Base-by-base conservation (phyloP, 257 asterid genomes). In the Nemophila menziesii region DNA sequence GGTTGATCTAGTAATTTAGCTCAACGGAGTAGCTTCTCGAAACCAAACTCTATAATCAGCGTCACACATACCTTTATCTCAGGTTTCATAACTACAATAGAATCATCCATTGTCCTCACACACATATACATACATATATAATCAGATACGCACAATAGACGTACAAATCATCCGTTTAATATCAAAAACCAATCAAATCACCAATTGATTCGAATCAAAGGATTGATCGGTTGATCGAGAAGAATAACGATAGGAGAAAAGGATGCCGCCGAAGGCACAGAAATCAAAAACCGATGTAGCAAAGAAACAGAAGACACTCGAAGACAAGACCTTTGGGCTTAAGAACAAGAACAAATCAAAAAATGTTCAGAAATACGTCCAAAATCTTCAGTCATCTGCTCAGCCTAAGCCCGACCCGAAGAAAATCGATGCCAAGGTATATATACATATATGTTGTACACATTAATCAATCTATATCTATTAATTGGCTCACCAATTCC, bases 241-340 rank as follows among this genome's bases (percentile, higher is more conserved):
- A 29, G 36, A 29, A 29, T 29, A 29, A 29, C 4, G 36, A 29
- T 7, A 24, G 33, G 9, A 9, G 33, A 24, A 24, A 9, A 24
- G 5, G 12, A 83, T 83, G 97, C 95, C 95, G 57, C 95, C 95
- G 57, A 93, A 93, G 15, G 80, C 69, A 61, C 70, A 80, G 78
- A 81, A 60, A 70, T 62, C 93, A 48, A 89, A 89, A 70, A 68
- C 79, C 44, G 95, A 80, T 65, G 2, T 72, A 49, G 85, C 94
- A 61, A 85, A 90, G 81, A 90, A 90, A 82, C 94, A 85, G 79
- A 90, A 85, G 72, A 8, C 67, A 34, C 67, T 81, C 11, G 98
- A 90, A 71, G 98, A 90, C 92, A 90, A 90, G 73, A 90, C 98
- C 4, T 90, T 90, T 58, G 96, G 98, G 58, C 78, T 90, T 59